Evolutionary conservation across 441 rosid genomes (phyloP), one percentile per base, ranked within the genome.

Genomic region (Euphorbia corollata): DNA sequence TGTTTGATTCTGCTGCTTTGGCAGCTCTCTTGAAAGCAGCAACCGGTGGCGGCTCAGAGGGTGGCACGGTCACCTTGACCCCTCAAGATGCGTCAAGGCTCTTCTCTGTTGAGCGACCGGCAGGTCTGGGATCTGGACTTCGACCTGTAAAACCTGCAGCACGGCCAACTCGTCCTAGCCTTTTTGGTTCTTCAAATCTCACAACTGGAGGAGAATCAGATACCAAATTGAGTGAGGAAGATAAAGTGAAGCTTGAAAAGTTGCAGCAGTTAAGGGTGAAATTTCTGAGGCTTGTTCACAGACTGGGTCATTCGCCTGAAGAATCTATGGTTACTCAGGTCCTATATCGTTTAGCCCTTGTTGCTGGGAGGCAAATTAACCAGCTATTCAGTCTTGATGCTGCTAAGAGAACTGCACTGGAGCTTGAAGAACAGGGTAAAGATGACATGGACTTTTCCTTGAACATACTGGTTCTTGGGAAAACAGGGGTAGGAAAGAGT

Each of bases 401-500:
- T 62, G 96, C 97, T 4, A 87, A 87, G 81, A 84, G 74, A 76
- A 77, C 68, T 68, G 96, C 97, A 73, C 63, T 76, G 63, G 88
- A 87, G 80, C 87, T 81, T 71, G 99, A 93, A 74, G 79, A 77
- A 18, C 89, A 83, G 73, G 81, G 82, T 58, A 80, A 76, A 51
- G 86, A 87, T 71, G 88, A 85, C 69, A 72, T 90, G 54, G 68
- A 78, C 74, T 83, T 89, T 73, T 82, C 95, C 64, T 70, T 89
- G 77, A 93, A 81, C 79, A 80, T 90, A 72, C 75, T 93, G 75
- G 96, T 87, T 67, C 88, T 93, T 57, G 99, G 99, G 58, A 91
- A 93, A 79, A 79, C 92, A 9, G 99, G 99, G 63, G 96, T 93
- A 64, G 97, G 99, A 12, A 93, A 93, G 77, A 93, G 98, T 78